phyloP scores from a whole-genome alignment of 2,329 filamentous ascomycete species.

The Mariannaea elegans region DNA sequence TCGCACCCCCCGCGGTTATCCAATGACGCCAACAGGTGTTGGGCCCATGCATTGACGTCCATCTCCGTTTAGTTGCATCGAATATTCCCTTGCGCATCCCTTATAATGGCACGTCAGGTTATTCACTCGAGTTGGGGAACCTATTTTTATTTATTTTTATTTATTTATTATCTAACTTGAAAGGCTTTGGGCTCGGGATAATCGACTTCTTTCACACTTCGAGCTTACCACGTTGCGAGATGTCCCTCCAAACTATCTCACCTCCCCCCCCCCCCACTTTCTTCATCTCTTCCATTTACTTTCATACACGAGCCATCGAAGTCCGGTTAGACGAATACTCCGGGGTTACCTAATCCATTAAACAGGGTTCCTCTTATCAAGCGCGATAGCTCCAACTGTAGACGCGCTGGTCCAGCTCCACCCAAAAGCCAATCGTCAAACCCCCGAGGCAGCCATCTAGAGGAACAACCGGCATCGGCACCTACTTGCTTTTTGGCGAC shows the following conservation, averaged over 20 bases:
- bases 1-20: slow-evolving; percentile 5
- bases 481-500: background rate
- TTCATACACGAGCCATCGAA: background rate
- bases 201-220: no score
- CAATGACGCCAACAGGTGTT: slow-evolving; percentile 18
- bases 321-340: slow-evolving; percentile 18
- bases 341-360: slow-evolving; percentile 13
- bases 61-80: slow-evolving; percentile 21
- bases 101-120: no score
- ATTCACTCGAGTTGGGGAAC: no score
- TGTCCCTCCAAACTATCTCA: background rate
- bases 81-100: no score
- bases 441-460: slow-evolving; percentile 13
- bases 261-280: background rate
- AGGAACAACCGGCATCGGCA: slow-evolving; percentile 8
- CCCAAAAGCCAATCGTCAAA: slow-evolving; percentile 15
- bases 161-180: no score
- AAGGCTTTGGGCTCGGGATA: no score
- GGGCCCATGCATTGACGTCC: slow-evolving; percentile 6
- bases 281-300: background rate
- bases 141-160: no score
- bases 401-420: slow-evolving; percentile 7
- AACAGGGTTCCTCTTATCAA: slow-evolving; percentile 10
- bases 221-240: no score
- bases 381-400: background rate